Evolutionary conservation across 2,329 filamentous ascomycete genomes (phyloP).

Genomic region (Fusarium acutatum): DNA sequence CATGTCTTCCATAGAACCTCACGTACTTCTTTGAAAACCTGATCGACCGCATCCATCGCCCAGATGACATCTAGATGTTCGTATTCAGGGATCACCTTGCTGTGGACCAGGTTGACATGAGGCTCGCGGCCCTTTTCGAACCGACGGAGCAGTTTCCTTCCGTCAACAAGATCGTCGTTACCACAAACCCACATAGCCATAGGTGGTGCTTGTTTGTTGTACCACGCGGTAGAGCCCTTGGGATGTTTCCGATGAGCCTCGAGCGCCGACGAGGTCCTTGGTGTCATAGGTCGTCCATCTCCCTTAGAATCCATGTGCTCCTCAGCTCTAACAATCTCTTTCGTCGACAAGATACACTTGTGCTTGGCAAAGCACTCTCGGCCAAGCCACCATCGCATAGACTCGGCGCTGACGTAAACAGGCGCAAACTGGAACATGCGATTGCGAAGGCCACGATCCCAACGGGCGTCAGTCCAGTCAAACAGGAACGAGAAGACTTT

Average conservation of each 20-base stretch:
- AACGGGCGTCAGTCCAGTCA: slow-evolving; percentile 83
- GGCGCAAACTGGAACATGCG: slow-evolving; percentile 94
- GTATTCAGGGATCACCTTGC: slow-evolving; percentile 84
- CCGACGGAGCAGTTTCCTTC: slow-evolving; percentile 74
- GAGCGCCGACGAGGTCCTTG: slow-evolving; percentile 37
- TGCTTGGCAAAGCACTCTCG: slow-evolving; percentile 81
- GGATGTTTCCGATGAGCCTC: slow-evolving; percentile 49
- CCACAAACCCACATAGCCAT: slow-evolving; percentile 91
- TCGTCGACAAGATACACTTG: slow-evolving; percentile 85
- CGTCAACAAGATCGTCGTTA: slow-evolving; percentile 85
- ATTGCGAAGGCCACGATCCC: slow-evolving; percentile 81
- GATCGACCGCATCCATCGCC: slow-evolving; percentile 87
- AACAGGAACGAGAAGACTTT: slow-evolving; percentile 91
- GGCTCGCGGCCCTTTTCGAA: slow-evolving; percentile 84
- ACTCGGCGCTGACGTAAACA: slow-evolving; percentile 88
- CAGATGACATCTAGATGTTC: slow-evolving; percentile 96
- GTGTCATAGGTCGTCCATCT: slow-evolving; percentile 27
- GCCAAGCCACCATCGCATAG: slow-evolving; percentile 96
- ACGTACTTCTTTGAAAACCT: slow-evolving; percentile 82
- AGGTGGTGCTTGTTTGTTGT: slow-evolving; percentile 78
- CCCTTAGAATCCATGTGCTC: slow-evolving; percentile 64
- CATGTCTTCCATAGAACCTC: slow-evolving; percentile 87
- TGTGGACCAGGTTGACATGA: slow-evolving; percentile 80
- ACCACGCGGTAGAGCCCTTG: slow-evolving; percentile 76
- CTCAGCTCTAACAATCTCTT: slow-evolving; percentile 71